Conservation (phyloP, 2,329 filamentous ascomycete genomes). For the Teratosphaeriaceae sp. region DNA sequence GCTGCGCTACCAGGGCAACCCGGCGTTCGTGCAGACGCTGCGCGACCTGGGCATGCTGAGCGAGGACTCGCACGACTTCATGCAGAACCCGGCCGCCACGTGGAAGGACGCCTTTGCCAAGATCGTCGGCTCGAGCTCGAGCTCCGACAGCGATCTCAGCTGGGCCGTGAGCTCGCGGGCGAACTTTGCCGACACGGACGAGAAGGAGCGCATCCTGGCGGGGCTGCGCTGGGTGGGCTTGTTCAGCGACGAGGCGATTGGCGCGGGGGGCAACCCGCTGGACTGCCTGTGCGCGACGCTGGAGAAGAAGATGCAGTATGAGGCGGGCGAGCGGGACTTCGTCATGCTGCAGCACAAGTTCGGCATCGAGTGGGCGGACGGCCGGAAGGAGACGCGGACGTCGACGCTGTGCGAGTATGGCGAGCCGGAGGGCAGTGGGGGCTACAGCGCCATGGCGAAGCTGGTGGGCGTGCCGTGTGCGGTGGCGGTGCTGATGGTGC, state of each 20-base stretch:
- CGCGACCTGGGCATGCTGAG: constrained; percentile 86
- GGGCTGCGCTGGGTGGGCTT: constrained; percentile 67
- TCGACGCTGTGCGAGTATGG: constrained; percentile 81
- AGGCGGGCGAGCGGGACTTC: constrained; percentile 73
- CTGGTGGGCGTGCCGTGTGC: constrained; percentile 70
- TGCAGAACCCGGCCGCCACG: constrained; percentile 48
- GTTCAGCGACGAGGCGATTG: constrained; percentile 63
- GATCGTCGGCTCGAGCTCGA: constrained; percentile 63
- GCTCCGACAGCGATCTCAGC: constrained; percentile 56
- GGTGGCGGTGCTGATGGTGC: constrained; percentile 54
- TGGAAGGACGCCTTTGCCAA: constrained; percentile 84
- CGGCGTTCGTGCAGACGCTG: constrained; percentile 78
- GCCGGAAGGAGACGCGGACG: constrained; percentile 67
- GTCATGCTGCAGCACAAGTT: constrained; percentile 78
- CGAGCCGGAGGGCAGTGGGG: constrained; percentile 54
- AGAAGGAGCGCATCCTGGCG: constrained; percentile 62
- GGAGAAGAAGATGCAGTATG: constrained; percentile 88
- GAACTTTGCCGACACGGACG: constrained; percentile 59
- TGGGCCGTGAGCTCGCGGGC: constrained; percentile 70
- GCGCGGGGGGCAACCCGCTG: constrained; percentile 68
- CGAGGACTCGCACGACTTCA: constrained; percentile 58
- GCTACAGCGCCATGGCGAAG: constrained; percentile 76
- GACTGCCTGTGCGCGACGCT: constrained; percentile 87
- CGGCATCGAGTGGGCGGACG: constrained; percentile 75
- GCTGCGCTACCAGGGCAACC: constrained; percentile 82